Percentiles rank a stretch among this genome's conserved stretches.
Conservation (phyloP, 2,329 filamentous ascomycete genomes). For the Ophiostoma ips region DNA sequence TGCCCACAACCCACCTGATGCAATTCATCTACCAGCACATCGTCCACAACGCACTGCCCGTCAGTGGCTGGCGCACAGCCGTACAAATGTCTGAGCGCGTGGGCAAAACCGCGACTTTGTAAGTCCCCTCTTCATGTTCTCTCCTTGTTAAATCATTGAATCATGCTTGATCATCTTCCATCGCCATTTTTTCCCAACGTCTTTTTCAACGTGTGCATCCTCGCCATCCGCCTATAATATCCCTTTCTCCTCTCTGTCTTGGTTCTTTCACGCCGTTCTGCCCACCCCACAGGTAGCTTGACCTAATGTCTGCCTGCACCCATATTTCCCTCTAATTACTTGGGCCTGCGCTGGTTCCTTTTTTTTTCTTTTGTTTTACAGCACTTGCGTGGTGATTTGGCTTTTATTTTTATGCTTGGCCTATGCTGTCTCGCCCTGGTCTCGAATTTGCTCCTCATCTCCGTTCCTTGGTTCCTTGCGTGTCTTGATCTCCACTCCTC, state of each 20-base stretch:
- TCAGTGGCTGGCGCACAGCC: slow-evolving; percentile 27
- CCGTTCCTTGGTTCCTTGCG: neutral
- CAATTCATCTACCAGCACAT: slow-evolving; percentile 20
- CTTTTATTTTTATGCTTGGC: neutral
- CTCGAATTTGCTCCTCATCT: neutral
- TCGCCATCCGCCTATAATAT: neutral
- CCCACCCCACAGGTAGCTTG: too few species aligned
- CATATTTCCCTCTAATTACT: too few species aligned
- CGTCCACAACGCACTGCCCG: slow-evolving; percentile 16
- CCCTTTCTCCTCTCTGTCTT: neutral
- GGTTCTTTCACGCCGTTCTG: neutral
- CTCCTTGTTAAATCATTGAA: neutral
- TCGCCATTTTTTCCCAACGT: neutral
- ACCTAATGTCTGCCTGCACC: too few species aligned
- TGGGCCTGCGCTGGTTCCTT: neutral
- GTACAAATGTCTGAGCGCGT: slow-evolving; percentile 27
- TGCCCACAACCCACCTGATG: slow-evolving; percentile 23
- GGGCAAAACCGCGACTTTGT: slow-evolving; percentile 30
- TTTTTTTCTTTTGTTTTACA: neutral
- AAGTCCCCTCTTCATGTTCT: slow-evolving; percentile 14
- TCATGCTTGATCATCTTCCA: neutral
- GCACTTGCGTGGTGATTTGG: neutral
- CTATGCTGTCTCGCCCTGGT: neutral
- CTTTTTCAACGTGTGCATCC: neutral
- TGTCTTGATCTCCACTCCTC: neutral